phyloP scores from a whole-genome alignment of 1,139 yeast genomes.

The Pichia inconspicua region DNA sequence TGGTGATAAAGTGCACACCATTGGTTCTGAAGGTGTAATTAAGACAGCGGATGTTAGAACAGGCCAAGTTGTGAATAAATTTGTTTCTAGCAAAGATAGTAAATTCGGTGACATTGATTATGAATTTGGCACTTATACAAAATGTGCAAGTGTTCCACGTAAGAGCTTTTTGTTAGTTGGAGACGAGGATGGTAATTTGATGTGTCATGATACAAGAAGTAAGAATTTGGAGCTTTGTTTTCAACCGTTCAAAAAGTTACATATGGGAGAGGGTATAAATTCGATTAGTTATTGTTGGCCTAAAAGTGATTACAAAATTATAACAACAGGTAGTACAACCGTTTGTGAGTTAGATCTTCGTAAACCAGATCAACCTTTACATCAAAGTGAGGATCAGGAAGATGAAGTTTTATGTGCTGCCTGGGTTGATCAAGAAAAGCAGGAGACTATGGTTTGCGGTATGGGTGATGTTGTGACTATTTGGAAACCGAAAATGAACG shows the following conservation, averaged over 20 bases:
- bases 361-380: conserved; percentile 38
- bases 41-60: conserved; percentile 67
- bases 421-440: conserved; percentile 55
- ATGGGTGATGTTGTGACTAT: conserved; percentile 86
- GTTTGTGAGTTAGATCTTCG: conserved; percentile 73
- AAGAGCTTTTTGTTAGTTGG: conserved; percentile 67
- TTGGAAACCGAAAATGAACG: conserved; percentile 68
- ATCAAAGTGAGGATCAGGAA: conserved; percentile 80
- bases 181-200: conserved; percentile 66
- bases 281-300: conserved; percentile 62
- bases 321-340: conserved; percentile 79
- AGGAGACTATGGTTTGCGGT: conserved; percentile 53
- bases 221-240: conserved; percentile 31
- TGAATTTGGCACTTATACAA: conserved; percentile 41
- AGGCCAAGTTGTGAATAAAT: conserved; percentile 68
- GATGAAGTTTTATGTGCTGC: conserved; percentile 80
- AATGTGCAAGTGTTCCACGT: conserved; percentile 53
- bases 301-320: conserved; percentile 70
- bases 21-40: conserved; percentile 73
- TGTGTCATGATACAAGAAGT: conserved; percentile 51
- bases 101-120: conserved; percentile 17
- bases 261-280: conserved; percentile 56
- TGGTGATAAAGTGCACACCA: conserved; percentile 53
- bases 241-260: conserved; percentile 41
- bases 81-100: conserved; percentile 15